A percentile compares a stretch with the other conserved stretches of the same genome.
These are phyloP conservation scores for Clonostachys chloroleuca DNA, from an alignment of 2,329 filamentous ascomycete genomes.

Conservation along the genomic window DNA sequence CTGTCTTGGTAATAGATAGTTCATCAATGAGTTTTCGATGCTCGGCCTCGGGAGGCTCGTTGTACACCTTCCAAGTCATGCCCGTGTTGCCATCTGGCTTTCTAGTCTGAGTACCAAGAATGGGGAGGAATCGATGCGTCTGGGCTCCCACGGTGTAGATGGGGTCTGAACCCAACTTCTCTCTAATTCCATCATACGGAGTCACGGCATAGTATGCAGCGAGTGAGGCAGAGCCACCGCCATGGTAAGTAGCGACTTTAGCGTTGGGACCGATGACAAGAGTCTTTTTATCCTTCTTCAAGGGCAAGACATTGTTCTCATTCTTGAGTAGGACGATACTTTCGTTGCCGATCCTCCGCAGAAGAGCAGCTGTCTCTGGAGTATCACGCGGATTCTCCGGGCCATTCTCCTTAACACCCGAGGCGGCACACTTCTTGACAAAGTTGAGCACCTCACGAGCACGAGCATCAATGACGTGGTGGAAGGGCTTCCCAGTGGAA, in stretches of 20 bases:
- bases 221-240: conserved; percentile 61
- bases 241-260: conserved; percentile 52
- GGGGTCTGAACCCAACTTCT: conserved; percentile 37
- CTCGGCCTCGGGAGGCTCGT: conserved; percentile 45
- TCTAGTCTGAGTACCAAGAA: conserved; percentile 48
- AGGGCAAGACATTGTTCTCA: conserved; percentile 56
- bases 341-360: conserved; percentile 63
- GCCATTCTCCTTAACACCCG: conserved; percentile 30
- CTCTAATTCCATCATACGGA: conserved; percentile 64
- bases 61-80: conserved; percentile 59
- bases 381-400: conserved; percentile 52
- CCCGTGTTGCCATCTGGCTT: conserved; percentile 48
- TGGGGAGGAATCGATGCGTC: conserved; percentile 59
- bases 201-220: conserved; percentile 64
- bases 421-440: conserved; percentile 37
- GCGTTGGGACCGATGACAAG: conserved; percentile 55
- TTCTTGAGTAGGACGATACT: conserved; percentile 74
- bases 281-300: conserved; percentile 57
- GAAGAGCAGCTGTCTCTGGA: conserved; percentile 56
- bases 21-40: conserved; percentile 46
- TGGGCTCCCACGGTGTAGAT: conserved; percentile 57
- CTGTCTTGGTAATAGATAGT: conserved; percentile 40
- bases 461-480: conserved; percentile 52
- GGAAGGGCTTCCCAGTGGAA: conserved; percentile 50
- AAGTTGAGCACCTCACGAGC: conserved; percentile 53